phyloP scores from a whole-genome alignment of 2,329 filamentous ascomycete species.

The Sphaerulina vaccinii region DNA sequence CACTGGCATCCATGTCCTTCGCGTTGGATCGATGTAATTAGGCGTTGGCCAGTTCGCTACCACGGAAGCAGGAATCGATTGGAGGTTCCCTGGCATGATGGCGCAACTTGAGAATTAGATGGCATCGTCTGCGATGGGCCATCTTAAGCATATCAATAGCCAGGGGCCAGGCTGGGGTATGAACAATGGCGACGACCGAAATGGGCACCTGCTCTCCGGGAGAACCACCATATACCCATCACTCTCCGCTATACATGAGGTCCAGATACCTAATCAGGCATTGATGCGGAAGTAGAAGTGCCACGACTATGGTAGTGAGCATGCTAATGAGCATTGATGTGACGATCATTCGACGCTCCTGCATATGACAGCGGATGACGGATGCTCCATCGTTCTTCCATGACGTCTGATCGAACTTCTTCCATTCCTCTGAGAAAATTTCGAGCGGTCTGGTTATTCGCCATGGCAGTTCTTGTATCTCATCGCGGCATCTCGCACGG shows the following conservation, averaged over 20 bases:
- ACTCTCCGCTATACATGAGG: background rate
- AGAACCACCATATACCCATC: background rate
- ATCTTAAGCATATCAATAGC: background rate
- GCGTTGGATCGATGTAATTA: slow-evolving; percentile 29
- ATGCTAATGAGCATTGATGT: background rate
- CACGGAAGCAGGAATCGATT: slow-evolving; percentile 22
- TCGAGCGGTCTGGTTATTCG: no score
- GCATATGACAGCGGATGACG: background rate
- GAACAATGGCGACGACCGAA: background rate
- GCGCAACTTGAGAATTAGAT: background rate
- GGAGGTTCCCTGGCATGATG: slow-evolving; percentile 31
- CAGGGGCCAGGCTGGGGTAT: background rate
- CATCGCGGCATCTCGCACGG: no score
- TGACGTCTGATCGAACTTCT: background rate
- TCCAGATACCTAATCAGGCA: background rate
- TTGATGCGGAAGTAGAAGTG: background rate
- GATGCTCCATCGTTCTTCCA: background rate
- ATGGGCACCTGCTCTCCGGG: background rate
- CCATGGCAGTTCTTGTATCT: no score
- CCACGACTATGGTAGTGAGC: slow-evolving; percentile 1
- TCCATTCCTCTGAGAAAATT: background rate
- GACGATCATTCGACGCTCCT: background rate
- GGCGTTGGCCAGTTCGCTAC: slow-evolving; percentile 28
- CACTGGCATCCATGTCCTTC: slow-evolving; percentile 26
- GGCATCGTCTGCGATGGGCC: background rate